Conservation (phyloP, 192 early-diverging fungal genomes). For the Entrophospora sp. region DNA sequence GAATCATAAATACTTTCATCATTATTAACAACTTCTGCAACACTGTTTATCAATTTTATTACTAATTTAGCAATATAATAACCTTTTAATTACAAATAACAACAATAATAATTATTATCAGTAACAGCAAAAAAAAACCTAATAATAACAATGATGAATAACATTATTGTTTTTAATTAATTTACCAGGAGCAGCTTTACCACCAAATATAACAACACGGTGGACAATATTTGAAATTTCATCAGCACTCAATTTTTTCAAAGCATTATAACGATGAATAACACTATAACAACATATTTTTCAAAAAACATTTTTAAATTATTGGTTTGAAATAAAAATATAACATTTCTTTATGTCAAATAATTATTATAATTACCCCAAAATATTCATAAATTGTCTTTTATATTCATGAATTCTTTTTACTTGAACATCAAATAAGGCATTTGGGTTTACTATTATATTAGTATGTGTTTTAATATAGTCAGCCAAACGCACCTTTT, state of each 20-base stretch:
- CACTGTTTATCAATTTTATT: constrained; percentile 98
- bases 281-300: constrained; percentile 47
- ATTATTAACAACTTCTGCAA: constrained; percentile 79
- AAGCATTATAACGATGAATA: constrained; percentile 82
- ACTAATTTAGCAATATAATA: constrained; percentile 99
- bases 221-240: constrained; percentile 62
- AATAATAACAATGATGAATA: not conserved
- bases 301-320: too few species aligned
- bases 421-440: constrained; percentile 95
- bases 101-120: not conserved
- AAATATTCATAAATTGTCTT: constrained; percentile 98
- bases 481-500: constrained; percentile 60
- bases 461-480: constrained; percentile 65
- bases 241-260: constrained; percentile 70
- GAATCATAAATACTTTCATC: constrained; percentile 71
- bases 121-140: not conserved
- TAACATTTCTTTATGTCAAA: too few species aligned
- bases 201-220: constrained; percentile 91
- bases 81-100: constrained; percentile 31
- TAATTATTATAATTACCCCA: constrained; percentile 36
- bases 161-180: not conserved
- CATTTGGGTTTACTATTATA: constrained; percentile 72
- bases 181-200: constrained; percentile 77
- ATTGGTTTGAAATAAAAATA: too few species aligned
- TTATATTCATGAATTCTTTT: constrained; percentile 99